Evolutionary conservation across 2,329 filamentous ascomycete species (phyloP).

Genomic region (Pyricularia pennisetigena): DNA sequence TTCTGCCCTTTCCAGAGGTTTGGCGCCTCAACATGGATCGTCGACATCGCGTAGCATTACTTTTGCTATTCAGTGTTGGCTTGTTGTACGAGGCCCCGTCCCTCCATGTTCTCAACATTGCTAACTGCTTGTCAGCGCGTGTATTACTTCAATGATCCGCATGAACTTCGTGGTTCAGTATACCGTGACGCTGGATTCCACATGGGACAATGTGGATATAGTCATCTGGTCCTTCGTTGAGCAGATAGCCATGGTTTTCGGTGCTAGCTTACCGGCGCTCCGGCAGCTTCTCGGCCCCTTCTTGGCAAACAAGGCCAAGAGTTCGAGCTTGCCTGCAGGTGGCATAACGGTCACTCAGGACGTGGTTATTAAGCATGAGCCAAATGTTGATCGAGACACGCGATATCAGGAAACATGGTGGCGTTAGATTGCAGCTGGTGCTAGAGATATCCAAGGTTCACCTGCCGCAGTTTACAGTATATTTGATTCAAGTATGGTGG

Average conservation of each 20-base stretch:
- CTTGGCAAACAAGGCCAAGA: no score
- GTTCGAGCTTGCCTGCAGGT: no score
- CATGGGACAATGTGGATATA: constrained; percentile 1
- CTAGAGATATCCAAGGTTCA: no score
- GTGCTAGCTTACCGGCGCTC: background rate
- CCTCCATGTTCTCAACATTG: background rate
- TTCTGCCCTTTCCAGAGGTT: background rate
- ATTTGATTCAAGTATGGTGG: no score
- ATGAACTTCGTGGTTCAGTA: background rate
- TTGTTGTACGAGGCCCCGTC: background rate
- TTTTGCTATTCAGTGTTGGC: background rate
- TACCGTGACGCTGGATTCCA: background rate
- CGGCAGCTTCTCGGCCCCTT: no score
- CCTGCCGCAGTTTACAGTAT: no score
- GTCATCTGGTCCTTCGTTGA: background rate
- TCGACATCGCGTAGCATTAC: background rate
- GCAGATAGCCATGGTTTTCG: background rate
- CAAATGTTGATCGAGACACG: no score
- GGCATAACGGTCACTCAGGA: no score
- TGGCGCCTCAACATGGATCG: background rate
- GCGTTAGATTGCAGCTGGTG: no score
- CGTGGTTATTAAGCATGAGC: no score
- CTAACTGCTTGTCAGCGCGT: background rate
- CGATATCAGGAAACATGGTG: no score
- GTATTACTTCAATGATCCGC: background rate